phyloP scores from a whole-genome alignment of 306 rosid genomes.

The Hippophae gyantsensis region DNA sequence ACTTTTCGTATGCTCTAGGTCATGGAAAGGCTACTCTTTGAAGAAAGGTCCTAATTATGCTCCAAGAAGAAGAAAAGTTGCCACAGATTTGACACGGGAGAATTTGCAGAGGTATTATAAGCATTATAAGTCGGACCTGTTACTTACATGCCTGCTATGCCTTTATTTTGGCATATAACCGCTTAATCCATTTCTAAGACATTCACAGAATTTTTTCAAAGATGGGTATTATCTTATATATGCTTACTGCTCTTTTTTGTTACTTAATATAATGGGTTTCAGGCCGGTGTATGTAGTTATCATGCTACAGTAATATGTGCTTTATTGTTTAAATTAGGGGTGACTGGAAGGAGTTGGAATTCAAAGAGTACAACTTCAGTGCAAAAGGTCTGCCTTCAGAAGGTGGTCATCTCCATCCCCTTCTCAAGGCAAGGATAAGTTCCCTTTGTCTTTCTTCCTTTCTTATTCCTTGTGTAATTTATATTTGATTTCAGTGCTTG shows the following conservation, averaged over 20 bases:
- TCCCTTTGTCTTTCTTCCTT: constrained; percentile 1
- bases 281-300: constrained; percentile 13
- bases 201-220: not conserved
- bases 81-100: constrained; percentile 72
- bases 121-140: too few species aligned
- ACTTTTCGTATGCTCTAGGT: constrained; percentile 29
- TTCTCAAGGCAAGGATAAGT: constrained; percentile 60
- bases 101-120: constrained; percentile 55
- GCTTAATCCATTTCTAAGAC: too few species aligned
- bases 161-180: not conserved
- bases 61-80: constrained; percentile 62
- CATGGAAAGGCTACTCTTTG: constrained; percentile 61
- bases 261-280: not conserved
- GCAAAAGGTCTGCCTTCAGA: constrained; percentile 86
- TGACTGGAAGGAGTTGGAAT: constrained; percentile 74
- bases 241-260: not conserved
- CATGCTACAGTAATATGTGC: constrained; percentile 15
- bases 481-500: not conserved
- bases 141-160: not conserved
- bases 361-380: constrained; percentile 70
- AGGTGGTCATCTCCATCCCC: constrained; percentile 87
- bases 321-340: constrained; percentile 38
- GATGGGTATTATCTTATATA: not conserved
- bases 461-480: not conserved
- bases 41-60: constrained; percentile 75